These are phyloP conservation scores for Phlebiopsis flavidoalba DNA, from an alignment of 768 basidiomycete genomes.

Conservation along the genomic window DNA sequence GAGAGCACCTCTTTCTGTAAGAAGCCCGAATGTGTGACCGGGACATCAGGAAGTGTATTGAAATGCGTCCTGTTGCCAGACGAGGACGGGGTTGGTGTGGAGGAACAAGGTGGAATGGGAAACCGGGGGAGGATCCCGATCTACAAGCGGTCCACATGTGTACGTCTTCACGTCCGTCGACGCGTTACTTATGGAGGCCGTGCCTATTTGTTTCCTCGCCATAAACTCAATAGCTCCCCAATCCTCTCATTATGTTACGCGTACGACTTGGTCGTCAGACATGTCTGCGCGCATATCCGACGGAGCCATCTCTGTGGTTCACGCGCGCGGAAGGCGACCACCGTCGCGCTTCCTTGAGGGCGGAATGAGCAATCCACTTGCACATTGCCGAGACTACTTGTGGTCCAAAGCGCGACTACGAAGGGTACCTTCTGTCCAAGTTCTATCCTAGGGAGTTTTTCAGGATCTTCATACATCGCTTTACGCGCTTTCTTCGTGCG, in stretches of 20 bases:
- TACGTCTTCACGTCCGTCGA: not conserved
- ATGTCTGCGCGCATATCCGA: not conserved
- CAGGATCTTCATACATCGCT: conserved; percentile 70
- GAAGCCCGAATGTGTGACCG: conserved; percentile 38
- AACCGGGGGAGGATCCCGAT: not conserved
- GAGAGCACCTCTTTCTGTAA: conserved; percentile 48
- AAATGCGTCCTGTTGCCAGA: not conserved
- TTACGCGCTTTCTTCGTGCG: conserved; percentile 81
- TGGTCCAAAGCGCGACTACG: conserved; percentile 79
- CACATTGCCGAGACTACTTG: conserved; percentile 67
- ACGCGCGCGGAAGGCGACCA: not conserved
- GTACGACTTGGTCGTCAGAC: not conserved
- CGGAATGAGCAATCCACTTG: conserved; percentile 27
- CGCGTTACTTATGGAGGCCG: not conserved
- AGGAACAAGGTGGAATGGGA: not conserved
- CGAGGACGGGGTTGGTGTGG: too few relatives aligned
- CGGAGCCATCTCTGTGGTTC: not conserved
- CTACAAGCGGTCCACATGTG: conserved; percentile 1
- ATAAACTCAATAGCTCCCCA: not conserved
- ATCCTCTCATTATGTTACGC: not conserved
- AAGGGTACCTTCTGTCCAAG: conserved; percentile 65
- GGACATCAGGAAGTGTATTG: conserved; percentile 1
- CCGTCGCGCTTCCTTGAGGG: conserved; percentile 3
- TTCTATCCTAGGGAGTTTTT: conserved; percentile 61
- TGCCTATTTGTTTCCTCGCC: not conserved